phyloP scores from a whole-genome alignment of 306 rosid genomes.

The Notholithocarpus densiflorus region DNA sequence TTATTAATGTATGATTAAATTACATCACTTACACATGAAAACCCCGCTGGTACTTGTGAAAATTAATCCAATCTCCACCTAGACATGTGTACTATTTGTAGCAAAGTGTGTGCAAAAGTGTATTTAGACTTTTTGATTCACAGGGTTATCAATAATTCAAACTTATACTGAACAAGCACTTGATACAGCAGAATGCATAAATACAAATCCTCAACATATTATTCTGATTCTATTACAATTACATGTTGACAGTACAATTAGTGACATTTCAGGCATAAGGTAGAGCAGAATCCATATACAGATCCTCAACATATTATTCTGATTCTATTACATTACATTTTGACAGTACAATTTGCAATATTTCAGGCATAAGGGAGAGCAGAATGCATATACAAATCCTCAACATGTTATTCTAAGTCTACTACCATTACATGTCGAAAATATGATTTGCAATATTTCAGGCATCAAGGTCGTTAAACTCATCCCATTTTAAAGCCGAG shows the following conservation, averaged over 20 bases:
- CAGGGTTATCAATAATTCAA: too few relatives aligned
- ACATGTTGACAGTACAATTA: too few relatives aligned
- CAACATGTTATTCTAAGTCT: not conserved
- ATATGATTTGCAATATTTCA: too few relatives aligned
- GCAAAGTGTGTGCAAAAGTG: too few relatives aligned
- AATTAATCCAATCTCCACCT: too few relatives aligned
- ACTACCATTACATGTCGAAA: not conserved
- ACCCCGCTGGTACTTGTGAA: too few relatives aligned
- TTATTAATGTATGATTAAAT: too few relatives aligned
- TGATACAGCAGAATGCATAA: not conserved
- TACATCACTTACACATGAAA: fast-evolving
- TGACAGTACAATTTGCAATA: too few relatives aligned
- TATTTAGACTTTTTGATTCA: too few relatives aligned
- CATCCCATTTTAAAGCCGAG: constrained; percentile 47
- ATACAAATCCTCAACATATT: not conserved
- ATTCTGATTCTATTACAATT: not conserved
- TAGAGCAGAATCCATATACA: not conserved
- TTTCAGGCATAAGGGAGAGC: not conserved
- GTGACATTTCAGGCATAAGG: not conserved
- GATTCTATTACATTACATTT: not conserved
- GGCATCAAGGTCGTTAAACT: not conserved
- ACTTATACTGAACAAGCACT: too few relatives aligned
- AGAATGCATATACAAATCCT: not conserved
- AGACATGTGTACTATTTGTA: too few relatives aligned
- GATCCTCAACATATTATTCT: not conserved